These are phyloP conservation scores for Reutealis trisperma DNA, from an alignment of 345 rosid genomes.

Conservation along the genomic window DNA sequence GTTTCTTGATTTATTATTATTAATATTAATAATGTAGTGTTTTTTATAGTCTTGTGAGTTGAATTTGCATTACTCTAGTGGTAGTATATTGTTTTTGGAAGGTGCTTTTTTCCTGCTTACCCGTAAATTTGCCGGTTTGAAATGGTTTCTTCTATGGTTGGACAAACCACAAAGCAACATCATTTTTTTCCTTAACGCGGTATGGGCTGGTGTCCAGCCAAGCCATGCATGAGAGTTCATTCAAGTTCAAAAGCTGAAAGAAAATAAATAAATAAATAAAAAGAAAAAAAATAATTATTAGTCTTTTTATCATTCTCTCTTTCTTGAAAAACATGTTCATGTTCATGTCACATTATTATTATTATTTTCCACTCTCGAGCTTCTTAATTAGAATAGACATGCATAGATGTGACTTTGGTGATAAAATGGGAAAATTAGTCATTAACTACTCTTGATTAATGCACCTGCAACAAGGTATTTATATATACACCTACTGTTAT, in stretches of 20 bases:
- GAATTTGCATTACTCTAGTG: constrained; percentile 18
- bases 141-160: constrained; percentile 28
- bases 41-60: constrained; percentile 9
- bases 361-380: not conserved
- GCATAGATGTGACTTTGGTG: constrained; percentile 35
- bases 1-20: not conserved
- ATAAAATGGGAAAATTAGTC: constrained; percentile 30
- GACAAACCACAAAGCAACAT: constrained; percentile 21
- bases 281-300: too few relatives aligned
- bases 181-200: constrained; percentile 16
- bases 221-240: constrained; percentile 27
- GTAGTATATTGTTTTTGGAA: constrained; percentile 20
- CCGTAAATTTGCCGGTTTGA: constrained; percentile 39
- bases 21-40: not conserved
- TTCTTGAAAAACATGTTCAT: not conserved
- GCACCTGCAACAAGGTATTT: constrained; percentile 23
- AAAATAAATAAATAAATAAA: not conserved
- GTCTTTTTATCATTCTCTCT: too few relatives aligned
- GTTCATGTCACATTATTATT: not conserved
- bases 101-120: constrained; percentile 35
- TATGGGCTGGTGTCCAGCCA: constrained; percentile 31
- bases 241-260: constrained; percentile 23
- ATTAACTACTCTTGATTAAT: constrained; percentile 22
- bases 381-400: constrained; percentile 18
- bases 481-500: not conserved